These are phyloP conservation scores for Termitomyces sp. DNA, from an alignment of 768 basidiomycete species.

Conservation along the genomic window DNA sequence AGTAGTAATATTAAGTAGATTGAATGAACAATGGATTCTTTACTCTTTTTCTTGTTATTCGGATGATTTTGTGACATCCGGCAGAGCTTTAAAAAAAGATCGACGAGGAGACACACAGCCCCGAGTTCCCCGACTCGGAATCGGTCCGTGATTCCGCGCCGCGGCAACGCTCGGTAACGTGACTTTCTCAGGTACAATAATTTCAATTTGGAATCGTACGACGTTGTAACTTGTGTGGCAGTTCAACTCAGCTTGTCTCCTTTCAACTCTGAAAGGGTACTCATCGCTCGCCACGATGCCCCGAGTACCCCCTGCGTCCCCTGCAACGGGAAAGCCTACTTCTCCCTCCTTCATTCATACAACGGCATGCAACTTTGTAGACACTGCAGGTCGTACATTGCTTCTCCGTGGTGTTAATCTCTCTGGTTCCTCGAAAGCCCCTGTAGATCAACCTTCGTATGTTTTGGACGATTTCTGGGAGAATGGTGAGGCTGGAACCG, in stretches of 20 bases:
- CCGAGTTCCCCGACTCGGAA: neutral
- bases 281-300: conserved; percentile 39
- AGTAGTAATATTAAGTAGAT: neutral
- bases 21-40: too few relatives aligned
- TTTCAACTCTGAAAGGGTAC: neutral
- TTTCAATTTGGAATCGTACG: conserved; percentile 8
- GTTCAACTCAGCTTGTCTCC: neutral
- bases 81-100: too few relatives aligned
- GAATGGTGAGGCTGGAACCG: conserved; percentile 61
- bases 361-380: conserved; percentile 65
- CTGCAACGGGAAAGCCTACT: conserved; percentile 49
- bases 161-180: too few relatives aligned
- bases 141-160: conserved; percentile 3
- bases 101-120: too few relatives aligned
- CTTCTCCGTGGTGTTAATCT: conserved; percentile 95
- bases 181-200: conserved; percentile 2
- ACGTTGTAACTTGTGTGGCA: neutral
- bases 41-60: neutral
- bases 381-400: conserved; percentile 69
- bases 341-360: conserved; percentile 61
- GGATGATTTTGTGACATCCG: neutral
- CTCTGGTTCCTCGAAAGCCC: conserved; percentile 85
- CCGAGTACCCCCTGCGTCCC: conserved; percentile 50
- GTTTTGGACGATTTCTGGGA: conserved; percentile 80
- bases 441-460: conserved; percentile 65